Conservation (phyloP, 176 grass and related monocot species). For the Lolium multiflorum region DNA sequence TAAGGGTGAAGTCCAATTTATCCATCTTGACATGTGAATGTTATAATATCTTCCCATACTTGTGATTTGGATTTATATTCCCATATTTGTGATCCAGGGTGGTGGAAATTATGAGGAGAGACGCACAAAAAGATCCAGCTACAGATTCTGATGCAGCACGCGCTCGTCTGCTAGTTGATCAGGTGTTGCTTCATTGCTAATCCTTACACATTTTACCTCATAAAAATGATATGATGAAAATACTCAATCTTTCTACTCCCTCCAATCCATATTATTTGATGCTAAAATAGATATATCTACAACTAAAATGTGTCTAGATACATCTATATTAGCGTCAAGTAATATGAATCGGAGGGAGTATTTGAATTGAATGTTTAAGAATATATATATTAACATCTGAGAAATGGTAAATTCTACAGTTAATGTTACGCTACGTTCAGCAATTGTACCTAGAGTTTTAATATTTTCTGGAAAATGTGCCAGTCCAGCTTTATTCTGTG, state of each 20-base stretch:
- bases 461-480: slow-evolving; percentile 10
- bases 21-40: slow-evolving; percentile 32
- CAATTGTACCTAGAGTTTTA: not conserved
- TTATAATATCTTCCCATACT: slow-evolving; percentile 9
- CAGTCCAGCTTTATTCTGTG: not conserved
- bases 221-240: not conserved
- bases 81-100: slow-evolving; percentile 60
- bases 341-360: too few relatives aligned
- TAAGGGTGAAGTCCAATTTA: slow-evolving; percentile 21
- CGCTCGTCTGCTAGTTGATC: slow-evolving; percentile 75
- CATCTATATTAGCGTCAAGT: too few relatives aligned
- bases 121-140: slow-evolving; percentile 80
- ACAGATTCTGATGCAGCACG: slow-evolving; percentile 59
- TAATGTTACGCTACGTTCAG: slow-evolving; percentile 14
- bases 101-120: slow-evolving; percentile 81
- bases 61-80: slow-evolving; percentile 21
- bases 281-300: too few relatives aligned
- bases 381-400: not conserved
- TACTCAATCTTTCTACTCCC: not conserved
- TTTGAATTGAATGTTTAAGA: not conserved
- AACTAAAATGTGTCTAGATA: too few relatives aligned
- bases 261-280: too few relatives aligned
- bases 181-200: slow-evolving; percentile 57
- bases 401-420: not conserved
- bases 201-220: slow-evolving; percentile 4